A percentile compares a stretch with the other conserved stretches of the same genome.
Conservation (phyloP, 169 alveolate species). For the Eimeria zaria region DNA sequence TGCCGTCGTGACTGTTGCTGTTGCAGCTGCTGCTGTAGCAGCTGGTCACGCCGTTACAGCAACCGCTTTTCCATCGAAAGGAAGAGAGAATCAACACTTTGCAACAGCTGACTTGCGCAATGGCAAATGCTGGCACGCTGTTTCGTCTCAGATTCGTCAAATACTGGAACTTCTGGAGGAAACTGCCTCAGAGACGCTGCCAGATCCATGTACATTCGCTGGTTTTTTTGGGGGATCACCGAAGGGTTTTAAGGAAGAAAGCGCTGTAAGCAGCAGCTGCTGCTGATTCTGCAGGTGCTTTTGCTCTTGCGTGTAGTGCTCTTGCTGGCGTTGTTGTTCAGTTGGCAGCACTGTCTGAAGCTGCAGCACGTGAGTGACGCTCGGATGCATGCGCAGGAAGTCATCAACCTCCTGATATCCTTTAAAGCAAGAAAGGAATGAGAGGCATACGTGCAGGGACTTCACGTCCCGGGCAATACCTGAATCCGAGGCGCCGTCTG, state of each 20-base stretch:
- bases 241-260: constrained; percentile 52
- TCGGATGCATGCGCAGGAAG: constrained; percentile 6
- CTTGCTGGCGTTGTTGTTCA: constrained; percentile 6
- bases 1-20: no score
- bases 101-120: constrained; percentile 39
- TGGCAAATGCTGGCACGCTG: background rate
- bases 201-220: background rate
- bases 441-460: constrained; percentile 48
- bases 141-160: background rate
- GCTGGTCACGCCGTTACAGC: constrained; percentile 23
- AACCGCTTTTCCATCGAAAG: constrained; percentile 33
- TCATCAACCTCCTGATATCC: background rate
- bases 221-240: background rate
- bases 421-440: constrained; percentile 30
- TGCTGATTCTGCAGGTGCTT: constrained; percentile 12
- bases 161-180: background rate
- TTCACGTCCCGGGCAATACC: background rate
- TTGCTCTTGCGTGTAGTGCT: background rate
- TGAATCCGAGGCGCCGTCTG: background rate
- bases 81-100: background rate
- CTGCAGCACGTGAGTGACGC: constrained; percentile 49
- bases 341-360: constrained; percentile 45
- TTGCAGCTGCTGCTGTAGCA: constrained; percentile 30
- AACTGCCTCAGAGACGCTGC: constrained; percentile 41
- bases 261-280: constrained; percentile 56